Evolutionary conservation across 345 rosid genomes (phyloP), one percentile per base, ranked within the genome.

Genomic region (Melaleuca alternifolia): DNA sequence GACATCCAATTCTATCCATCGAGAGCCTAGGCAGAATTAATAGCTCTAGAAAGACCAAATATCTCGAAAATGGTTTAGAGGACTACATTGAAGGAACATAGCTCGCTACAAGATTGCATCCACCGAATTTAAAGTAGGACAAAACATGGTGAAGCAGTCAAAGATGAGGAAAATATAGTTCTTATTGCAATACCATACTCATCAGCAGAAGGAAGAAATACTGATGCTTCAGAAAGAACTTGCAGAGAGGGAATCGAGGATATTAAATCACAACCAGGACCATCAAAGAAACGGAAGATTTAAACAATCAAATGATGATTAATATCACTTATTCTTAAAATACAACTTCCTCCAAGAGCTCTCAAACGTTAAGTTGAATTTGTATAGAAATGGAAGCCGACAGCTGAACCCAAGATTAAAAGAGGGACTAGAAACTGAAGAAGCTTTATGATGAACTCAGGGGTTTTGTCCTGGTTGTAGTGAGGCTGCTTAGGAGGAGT

Each of bases 391-490:
- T 96, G 99, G 91, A 97, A 56, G 37, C 96, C 96, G 4, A 97
- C 37, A 87, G 99, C 99, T 93, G 96, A 89, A 51, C 97, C 98
- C 90, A 97, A 92, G 91, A 97, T 95, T 12, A 95, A 91, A 81
- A 97, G 93, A 84, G 99, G 99, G 88, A 96, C 98, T 77, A 96
- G 94, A 92, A 97, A 93, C 89, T 95, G 99, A 52, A 96, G 97
- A 53, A 97, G 92, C 92, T 91, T 96, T 87, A 96, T 87, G 83
- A 97, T 75, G 88, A 96, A 93, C 46, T 95, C 95, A 0, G 94
- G 84, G 44, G 97, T 93, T 93, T 96, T 93, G 91, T 94, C 97
- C 88, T 96, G 99, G 90, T 91, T 95, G 94, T 93, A 89, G 90
- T 91, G 95, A 84, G 96, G 94, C 89, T 92, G 95, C 91, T 94